Conservation (phyloP, 371 early-diverging fungal species). For the Mortierella sp. region DNA sequence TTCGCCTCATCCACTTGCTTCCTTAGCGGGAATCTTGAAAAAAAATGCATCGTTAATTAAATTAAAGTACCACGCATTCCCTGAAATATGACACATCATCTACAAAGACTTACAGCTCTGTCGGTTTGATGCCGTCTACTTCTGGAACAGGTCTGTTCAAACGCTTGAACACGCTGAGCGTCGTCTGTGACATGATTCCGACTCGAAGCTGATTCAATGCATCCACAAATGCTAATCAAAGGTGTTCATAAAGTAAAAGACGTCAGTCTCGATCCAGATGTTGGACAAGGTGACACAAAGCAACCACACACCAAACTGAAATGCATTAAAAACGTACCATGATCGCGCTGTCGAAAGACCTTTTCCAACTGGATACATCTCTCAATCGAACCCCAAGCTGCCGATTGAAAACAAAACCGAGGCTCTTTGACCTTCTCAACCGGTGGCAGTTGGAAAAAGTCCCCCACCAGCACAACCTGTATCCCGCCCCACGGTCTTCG, state of each 20-base stretch:
- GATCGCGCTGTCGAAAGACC: conserved; percentile 66
- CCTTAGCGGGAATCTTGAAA: conserved; percentile 39
- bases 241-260: not conserved
- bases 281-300: conserved; percentile 17
- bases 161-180: conserved; percentile 58
- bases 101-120: conserved; percentile 77
- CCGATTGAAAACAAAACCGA: conserved; percentile 79
- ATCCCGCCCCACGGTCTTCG: conserved; percentile 69
- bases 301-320: not conserved
- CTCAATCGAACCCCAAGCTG: conserved; percentile 73
- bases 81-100: not conserved
- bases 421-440: conserved; percentile 52
- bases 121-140: conserved; percentile 72
- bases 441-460: conserved; percentile 77
- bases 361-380: conserved; percentile 62
- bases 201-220: conserved; percentile 76
- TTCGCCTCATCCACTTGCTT: conserved; percentile 50
- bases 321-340: conserved; percentile 42
- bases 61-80: not conserved
- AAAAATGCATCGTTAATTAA: not conserved
- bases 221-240: conserved; percentile 62
- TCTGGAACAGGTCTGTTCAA: conserved; percentile 65
- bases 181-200: conserved; percentile 64
- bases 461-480: conserved; percentile 70
- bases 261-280: conserved; percentile 1